Base-by-base conservation (phyloP, 1,139 yeast genomes). In the Hemisphaericaspora subhashii region DNA sequence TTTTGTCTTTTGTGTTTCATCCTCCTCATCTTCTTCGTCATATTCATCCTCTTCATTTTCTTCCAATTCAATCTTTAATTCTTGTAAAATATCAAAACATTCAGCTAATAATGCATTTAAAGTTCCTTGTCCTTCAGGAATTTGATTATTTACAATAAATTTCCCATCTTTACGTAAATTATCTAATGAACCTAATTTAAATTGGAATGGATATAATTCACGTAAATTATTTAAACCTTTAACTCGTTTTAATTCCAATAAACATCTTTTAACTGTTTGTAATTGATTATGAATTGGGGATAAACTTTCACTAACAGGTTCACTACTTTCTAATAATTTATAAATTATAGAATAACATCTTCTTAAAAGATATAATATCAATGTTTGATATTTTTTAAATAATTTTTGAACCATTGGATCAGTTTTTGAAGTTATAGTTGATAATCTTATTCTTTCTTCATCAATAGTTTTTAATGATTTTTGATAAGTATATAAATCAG, bases 111-210 rank as follows among this genome's bases (percentile, higher is more conserved):
- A 66, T 1, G 96, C 96, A 59, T 83, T 89, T 46, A 92, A 72
- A 28, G 95, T 83, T 9, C 96, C 98, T 63, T 92, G 98, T 11
- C 98, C 98, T 61, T 92, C 97, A 6, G 98, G 98, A 29, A 90
- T 83, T 47, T 86, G 86, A 39, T 81, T 86, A 47, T 87, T 88
- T 25, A 88, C 85, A 55, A 86, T 80, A 55, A 92, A 92, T 66
- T 86, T 90, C 24, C 98, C 98, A 58, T 92, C 98, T 14, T 70
- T 74, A 54, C 97, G 78, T 55, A 86, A 62, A 54, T 88, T 86
- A 60, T 92, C 98, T 47, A 92, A 73, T 11, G 95, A 83, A 1
- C 95, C 94, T 42, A 92, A 73, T 62, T 92, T 92, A 81, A 92
- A 81, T 62, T 92, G 98, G 60, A 87, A 92, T 7, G 98, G 98